These are phyloP conservation scores for Arabidopsis suecica DNA, from an alignment of 345 rosid species.

Conservation along the genomic window DNA sequence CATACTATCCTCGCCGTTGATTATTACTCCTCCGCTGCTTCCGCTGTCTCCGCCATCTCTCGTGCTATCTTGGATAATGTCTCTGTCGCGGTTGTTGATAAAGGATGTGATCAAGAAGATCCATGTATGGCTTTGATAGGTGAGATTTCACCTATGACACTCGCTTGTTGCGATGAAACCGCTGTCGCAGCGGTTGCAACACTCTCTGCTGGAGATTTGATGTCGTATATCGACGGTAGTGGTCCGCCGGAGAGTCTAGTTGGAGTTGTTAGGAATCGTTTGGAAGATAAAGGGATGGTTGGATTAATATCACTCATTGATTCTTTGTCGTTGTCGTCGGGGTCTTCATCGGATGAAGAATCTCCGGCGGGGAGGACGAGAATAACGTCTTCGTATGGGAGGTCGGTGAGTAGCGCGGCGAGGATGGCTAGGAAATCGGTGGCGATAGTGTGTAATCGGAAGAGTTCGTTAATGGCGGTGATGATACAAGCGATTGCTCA, in stretches of 20 bases:
- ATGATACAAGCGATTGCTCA: conserved; percentile 94
- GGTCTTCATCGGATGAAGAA: conserved; percentile 71
- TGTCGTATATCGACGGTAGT: conserved; percentile 93
- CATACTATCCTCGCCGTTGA: conserved; percentile 52
- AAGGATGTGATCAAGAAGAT: conserved; percentile 46
- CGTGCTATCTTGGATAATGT: conserved; percentile 57
- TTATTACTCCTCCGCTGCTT: conserved; percentile 76
- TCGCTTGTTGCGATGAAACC: conserved; percentile 68
- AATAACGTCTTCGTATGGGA: conserved; percentile 46
- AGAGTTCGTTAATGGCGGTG: conserved; percentile 92
- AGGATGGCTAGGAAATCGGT: conserved; percentile 85
- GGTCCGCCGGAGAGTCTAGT: conserved; percentile 88
- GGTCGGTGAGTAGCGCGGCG: conserved; percentile 74
- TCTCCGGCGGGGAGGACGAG: conserved; percentile 31
- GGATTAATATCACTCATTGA: conserved; percentile 62
- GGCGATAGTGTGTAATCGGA: conserved; percentile 78
- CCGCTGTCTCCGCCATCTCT: conserved; percentile 59
- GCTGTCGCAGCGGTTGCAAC: conserved; percentile 72
- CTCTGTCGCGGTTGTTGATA: conserved; percentile 79
- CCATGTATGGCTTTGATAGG: conserved; percentile 55
- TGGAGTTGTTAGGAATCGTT: conserved; percentile 55
- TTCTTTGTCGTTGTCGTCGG: conserved; percentile 41
- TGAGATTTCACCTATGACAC: conserved; percentile 80
- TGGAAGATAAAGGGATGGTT: conserved; percentile 61
- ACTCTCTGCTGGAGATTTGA: conserved; percentile 78